Conservation (phyloP, 129 eudicot species). For the Kitagawia praeruptora region DNA sequence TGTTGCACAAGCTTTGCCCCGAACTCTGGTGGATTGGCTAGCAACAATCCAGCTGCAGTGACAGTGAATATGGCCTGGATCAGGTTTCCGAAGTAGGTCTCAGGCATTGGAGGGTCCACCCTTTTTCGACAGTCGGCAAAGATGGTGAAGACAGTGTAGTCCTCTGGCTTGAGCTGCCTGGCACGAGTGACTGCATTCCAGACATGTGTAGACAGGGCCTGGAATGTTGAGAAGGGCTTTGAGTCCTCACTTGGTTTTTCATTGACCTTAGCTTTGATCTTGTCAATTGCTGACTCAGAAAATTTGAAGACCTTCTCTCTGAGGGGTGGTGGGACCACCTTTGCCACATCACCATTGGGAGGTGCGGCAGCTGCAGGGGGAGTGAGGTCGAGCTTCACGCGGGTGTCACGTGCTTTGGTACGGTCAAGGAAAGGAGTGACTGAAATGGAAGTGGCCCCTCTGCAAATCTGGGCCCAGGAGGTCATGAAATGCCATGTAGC, state of each 20-base stretch:
- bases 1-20: constrained; percentile 59
- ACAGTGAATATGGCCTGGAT: constrained; percentile 95
- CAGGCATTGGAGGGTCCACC: constrained; percentile 97
- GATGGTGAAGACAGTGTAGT: constrained; percentile 88
- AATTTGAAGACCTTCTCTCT: constrained; percentile 75
- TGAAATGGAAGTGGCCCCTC: constrained; percentile 56
- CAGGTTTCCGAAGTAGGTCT: constrained; percentile 83
- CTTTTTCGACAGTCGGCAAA: constrained; percentile 92
- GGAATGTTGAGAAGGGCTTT: constrained; percentile 84
- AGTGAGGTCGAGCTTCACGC: constrained; percentile 77
- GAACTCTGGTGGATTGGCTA: constrained; percentile 57
- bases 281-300: constrained; percentile 68
- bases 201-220: constrained; percentile 83
- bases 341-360: constrained; percentile 22
- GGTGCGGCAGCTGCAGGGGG: constrained; percentile 48
- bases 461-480: constrained; percentile 85
- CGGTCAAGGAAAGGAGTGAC: constrained; percentile 82
- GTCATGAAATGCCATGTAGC: constrained; percentile 99
- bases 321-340: constrained; percentile 30
- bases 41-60: constrained; percentile 73
- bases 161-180: constrained; percentile 71
- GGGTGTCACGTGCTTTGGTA: constrained; percentile 77
- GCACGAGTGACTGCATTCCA: constrained; percentile 89
- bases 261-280: constrained; percentile 55
- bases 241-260: constrained; percentile 38